Percentiles rank a stretch among this genome's conserved stretches.
Conservation (phyloP, 768 basidiomycete species). For the Tulasnella sp. region DNA sequence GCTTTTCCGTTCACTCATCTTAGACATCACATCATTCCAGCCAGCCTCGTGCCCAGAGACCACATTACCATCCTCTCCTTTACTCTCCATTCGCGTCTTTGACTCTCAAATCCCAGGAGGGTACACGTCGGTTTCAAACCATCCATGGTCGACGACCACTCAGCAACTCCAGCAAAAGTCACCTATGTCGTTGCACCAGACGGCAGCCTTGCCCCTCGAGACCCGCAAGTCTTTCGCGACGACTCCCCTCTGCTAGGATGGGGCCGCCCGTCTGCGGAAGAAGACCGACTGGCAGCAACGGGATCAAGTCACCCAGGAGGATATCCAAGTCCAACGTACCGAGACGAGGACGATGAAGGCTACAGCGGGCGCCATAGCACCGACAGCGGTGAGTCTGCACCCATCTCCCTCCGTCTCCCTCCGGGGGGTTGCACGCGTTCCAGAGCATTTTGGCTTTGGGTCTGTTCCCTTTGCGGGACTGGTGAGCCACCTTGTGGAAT, state of each 20-base stretch:
- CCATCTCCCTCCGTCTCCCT: background rate
- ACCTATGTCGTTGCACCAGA: constrained; percentile 1
- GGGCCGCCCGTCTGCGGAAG: background rate
- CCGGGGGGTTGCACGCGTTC: background rate
- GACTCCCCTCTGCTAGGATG: constrained; percentile 20
- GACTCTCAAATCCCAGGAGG: background rate
- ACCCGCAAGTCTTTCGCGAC: background rate
- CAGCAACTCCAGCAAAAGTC: background rate
- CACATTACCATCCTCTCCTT: background rate
- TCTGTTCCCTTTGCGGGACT: background rate
- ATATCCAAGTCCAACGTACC: background rate
- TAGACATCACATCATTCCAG: background rate
- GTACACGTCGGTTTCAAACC: background rate
- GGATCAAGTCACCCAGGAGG: background rate
- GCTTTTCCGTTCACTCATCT: background rate
- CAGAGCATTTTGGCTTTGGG: background rate
- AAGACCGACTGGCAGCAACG: background rate
- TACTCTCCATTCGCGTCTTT: constrained; percentile 4
- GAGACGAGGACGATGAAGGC: background rate
- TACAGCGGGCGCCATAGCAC: constrained; percentile 7
- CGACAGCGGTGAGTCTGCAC: constrained; percentile 15
- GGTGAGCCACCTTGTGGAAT: background rate
- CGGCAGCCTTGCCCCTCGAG: background rate
- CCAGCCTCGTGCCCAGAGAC: background rate
- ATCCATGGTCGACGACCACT: constrained; percentile 2